Evolutionary conservation across 31 red algal species (phyloP).

Genomic region (Odonthalia washingtoniensis): DNA sequence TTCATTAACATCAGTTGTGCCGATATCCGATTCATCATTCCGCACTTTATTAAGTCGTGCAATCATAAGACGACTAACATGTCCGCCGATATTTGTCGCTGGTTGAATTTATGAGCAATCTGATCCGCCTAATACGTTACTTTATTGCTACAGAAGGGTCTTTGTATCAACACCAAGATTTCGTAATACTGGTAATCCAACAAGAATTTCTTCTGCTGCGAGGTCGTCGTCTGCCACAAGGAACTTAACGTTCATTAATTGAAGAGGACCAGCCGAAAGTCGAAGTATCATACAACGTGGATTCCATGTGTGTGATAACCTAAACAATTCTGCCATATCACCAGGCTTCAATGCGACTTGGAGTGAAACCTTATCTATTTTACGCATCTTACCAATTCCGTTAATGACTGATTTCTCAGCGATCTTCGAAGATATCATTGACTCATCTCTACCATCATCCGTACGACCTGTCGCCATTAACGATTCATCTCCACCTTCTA

Average conservation of each 20-base stretch:
- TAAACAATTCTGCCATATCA: not conserved
- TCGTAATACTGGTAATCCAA: conserved; percentile 38
- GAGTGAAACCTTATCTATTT: not conserved
- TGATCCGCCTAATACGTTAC: not conserved
- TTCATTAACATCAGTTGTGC: not conserved
- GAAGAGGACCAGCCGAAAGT: conserved; percentile 23
- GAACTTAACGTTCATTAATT: conserved; percentile 35
- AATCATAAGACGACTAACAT: not conserved
- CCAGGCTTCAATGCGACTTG: conserved; percentile 43
- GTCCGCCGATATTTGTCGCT: not conserved
- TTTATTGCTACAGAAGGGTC: not conserved
- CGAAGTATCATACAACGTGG: conserved; percentile 16
- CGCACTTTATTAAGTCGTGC: not conserved
- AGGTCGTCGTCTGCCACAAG: conserved; percentile 47
- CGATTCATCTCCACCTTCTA: not conserved
- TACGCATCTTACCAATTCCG: conserved; percentile 31
- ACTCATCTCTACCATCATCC: conserved; percentile 52
- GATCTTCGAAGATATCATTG: not conserved
- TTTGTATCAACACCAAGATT: conserved; percentile 31
- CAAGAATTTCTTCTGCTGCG: conserved; percentile 44
- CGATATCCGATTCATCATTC: not conserved
- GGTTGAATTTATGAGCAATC: conserved; percentile 1
- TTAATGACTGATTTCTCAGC: not conserved
- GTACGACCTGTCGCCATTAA: conserved; percentile 17
- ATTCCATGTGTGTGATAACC: conserved; percentile 44